These are phyloP conservation scores for Eimeria nieschulzi DNA, from an alignment of 169 alveolate species.

Conservation along the genomic window DNA sequence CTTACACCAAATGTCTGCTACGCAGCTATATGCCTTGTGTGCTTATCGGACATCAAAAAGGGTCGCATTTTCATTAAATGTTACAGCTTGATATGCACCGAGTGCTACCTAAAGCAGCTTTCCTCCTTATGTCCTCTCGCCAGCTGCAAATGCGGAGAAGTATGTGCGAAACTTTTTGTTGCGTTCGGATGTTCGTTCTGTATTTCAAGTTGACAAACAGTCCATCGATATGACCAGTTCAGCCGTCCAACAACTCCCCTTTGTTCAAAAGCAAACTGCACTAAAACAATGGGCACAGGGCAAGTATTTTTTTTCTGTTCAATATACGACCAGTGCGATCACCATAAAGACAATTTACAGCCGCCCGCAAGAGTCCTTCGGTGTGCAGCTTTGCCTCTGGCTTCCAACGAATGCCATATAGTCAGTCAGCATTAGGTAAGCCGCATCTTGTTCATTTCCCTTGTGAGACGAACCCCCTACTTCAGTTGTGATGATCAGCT, in stretches of 20 bases:
- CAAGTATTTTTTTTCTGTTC: not conserved
- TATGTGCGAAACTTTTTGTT: not conserved
- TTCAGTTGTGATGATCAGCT: too few species aligned
- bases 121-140: not conserved
- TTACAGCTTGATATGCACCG: not conserved
- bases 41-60: not conserved
- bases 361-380: too few species aligned
- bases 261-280: not conserved
- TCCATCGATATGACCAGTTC: slow-evolving; percentile 7
- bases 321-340: not conserved
- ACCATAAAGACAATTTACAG: too few species aligned
- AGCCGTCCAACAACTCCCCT: not conserved
- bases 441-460: too few species aligned
- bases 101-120: not conserved
- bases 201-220: not conserved
- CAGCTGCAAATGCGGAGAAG: not conserved
- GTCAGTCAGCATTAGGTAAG: too few species aligned
- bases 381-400: too few species aligned
- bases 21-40: not conserved
- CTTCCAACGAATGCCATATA: too few species aligned
- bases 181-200: not conserved
- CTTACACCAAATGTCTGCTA: not conserved
- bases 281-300: not conserved
- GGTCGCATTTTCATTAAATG: not conserved
- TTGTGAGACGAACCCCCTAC: too few species aligned